Evolutionary conservation across 139 green algal genomes (phyloP), one percentile per base, ranked within the genome.

Genomic region (Volvox reticuliferus): DNA sequence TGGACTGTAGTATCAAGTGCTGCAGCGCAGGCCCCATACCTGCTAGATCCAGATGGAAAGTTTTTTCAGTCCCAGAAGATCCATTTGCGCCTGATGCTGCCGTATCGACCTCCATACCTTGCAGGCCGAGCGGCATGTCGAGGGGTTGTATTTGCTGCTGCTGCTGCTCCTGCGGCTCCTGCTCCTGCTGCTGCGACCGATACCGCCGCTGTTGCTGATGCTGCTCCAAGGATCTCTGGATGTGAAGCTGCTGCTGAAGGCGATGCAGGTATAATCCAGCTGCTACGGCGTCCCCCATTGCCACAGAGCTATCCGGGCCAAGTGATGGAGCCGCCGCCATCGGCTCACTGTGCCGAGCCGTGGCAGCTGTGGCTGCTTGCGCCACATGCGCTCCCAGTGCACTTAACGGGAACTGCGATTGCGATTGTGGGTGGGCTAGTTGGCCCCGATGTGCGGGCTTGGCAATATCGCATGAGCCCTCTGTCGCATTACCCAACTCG

Each of bases 21-120:
- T 81, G 83, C 24, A 89, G 83, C 35, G 83, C 83, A 19, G 67
- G 67, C 17, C 62, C 82, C 63, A 79, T 28, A 19, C 63, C 82
- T 1, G 63, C 63, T 65, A 77, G 24, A 19, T 32, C 76, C 76
- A 82, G 76, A 61, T 55, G 5, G 44, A 55, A 55, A 9, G 44
- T 55, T 55, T 55, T 55, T 55, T 55, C 44, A 55, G 44, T 55
- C 44, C 44, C 44, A 55, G 44, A 55, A 55, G 44, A 55, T 55
- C 44, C 44, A 55, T 55, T 55, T 9, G 44, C 44, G 44, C 44
- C 44, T 14, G 44, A 55, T 55, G 44, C 44, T 55, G 44, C 44
- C 44, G 44, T 55, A 9, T 55, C 44, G 44, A 55, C 44, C 9
- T 55, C 5, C 44, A 55, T 55, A 55, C 44, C 44, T 55, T 55